Evolutionary conservation across 345 rosid genomes (phyloP).

Genomic region (Combretum micranthum): DNA sequence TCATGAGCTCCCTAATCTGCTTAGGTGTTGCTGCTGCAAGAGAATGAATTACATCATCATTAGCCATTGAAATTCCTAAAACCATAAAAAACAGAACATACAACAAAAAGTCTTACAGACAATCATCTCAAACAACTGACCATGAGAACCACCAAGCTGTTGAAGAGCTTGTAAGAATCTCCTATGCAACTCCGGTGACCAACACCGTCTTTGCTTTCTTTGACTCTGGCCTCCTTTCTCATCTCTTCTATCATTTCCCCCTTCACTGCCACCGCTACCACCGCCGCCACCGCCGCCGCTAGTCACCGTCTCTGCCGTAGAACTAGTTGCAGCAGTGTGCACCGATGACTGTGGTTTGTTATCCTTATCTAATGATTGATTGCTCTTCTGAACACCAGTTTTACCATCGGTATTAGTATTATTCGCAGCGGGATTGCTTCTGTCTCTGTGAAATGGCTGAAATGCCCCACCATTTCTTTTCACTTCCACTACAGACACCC

Average conservation of each 20-base stretch:
- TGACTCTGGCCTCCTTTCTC: slow-evolving; percentile 37
- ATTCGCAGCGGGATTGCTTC: slow-evolving; percentile 26
- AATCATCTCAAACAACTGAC: slow-evolving; percentile 21
- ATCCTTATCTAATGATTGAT: slow-evolving; percentile 21
- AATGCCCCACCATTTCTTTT: slow-evolving; percentile 68
- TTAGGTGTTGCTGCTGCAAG: slow-evolving; percentile 86
- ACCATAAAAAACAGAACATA: background rate
- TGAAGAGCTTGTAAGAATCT: slow-evolving; percentile 80
- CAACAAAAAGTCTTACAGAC: background rate
- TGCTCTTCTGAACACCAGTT: background rate
- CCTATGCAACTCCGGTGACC: slow-evolving; percentile 95
- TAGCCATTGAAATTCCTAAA: background rate
- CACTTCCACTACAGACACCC: slow-evolving; percentile 55
- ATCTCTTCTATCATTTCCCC: slow-evolving; percentile 17
- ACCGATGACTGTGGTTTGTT: slow-evolving; percentile 7
- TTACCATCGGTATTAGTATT: background rate
- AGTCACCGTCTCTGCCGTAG: slow-evolving; percentile 25
- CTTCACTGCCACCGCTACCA: slow-evolving; percentile 38
- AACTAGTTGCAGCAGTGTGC: slow-evolving; percentile 49
- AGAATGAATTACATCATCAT: slow-evolving; percentile 5
- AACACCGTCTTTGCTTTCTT: slow-evolving; percentile 79
- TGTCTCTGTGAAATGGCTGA: slow-evolving; percentile 57
- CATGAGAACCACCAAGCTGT: slow-evolving; percentile 88
- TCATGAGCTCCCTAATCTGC: slow-evolving; percentile 93
- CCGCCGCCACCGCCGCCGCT: slow-evolving; percentile 15